Percentiles rank a stretch among this genome's conserved stretches.
phyloP scores from a whole-genome alignment of 2,329 filamentous ascomycete species.

The Lecanicillium sp. region DNA sequence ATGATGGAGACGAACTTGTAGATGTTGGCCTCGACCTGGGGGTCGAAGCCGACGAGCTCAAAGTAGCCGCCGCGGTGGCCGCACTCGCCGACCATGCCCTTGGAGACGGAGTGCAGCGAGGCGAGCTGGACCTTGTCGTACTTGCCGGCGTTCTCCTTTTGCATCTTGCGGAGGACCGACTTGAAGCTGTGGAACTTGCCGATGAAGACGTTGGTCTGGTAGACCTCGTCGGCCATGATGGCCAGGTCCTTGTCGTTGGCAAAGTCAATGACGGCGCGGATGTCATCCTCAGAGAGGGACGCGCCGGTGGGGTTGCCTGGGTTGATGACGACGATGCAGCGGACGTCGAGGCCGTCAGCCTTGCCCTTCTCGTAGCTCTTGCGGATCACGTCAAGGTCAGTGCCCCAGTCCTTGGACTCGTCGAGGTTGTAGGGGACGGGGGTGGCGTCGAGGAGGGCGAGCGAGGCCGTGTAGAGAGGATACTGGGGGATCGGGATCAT shows the following conservation, averaged over 20 bases:
- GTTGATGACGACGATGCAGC: conserved; percentile 95
- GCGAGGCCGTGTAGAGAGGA: conserved; percentile 90
- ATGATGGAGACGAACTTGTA: conserved; percentile 99
- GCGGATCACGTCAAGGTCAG: conserved; percentile 73
- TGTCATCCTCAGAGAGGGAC: conserved; percentile 70
- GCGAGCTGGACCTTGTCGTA: conserved; percentile 85
- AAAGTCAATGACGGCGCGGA: conserved; percentile 79
- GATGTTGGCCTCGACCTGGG: conserved; percentile 81
- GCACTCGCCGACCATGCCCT: conserved; percentile 98
- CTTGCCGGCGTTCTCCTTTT: conserved; percentile 65
- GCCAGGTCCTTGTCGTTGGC: conserved; percentile 81
- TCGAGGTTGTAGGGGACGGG: conserved; percentile 93
- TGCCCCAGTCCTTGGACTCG: conserved; percentile 81
- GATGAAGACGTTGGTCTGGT: conserved; percentile 97
- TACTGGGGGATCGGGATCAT: conserved; percentile 97
- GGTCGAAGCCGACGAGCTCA: conserved; percentile 85
- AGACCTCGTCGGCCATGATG: conserved; percentile 92
- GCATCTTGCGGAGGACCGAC: conserved; percentile 73
- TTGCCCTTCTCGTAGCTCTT: conserved; percentile 68
- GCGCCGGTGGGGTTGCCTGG: conserved; percentile 96
- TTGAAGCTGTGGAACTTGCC: conserved; percentile 97
- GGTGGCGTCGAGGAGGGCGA: conserved; percentile 76
- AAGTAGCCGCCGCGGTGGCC: conserved; percentile 97
- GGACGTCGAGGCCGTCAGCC: conserved; percentile 73
- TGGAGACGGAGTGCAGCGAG: conserved; percentile 88